Percentiles rank a stretch among this genome's conserved stretches.
Conservation (phyloP, 805 yeast species). For the Zygosaccharomyces bailii region DNA sequence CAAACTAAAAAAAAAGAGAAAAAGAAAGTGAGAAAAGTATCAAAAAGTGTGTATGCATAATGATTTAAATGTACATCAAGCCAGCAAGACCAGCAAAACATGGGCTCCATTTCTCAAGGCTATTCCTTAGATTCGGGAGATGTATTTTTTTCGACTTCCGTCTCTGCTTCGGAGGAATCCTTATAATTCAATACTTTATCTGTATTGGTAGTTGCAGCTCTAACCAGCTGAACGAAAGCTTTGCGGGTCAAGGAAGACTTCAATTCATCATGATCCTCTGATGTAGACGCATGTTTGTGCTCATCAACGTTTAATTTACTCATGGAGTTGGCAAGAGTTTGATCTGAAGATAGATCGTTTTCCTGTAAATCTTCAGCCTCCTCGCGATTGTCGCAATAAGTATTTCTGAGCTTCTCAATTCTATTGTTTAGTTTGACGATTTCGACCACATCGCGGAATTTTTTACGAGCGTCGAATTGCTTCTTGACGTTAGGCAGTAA, state of each 20-base stretch:
- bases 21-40: too few relatives aligned
- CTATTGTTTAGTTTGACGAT: conserved; percentile 77
- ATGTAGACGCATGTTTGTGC: conserved; percentile 7
- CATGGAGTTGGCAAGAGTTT: conserved; percentile 22
- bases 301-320: conserved; percentile 16
- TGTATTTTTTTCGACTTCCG: background rate
- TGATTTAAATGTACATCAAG: background rate
- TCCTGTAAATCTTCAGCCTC: conserved; percentile 34
- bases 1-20: background rate
- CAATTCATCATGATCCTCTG: conserved; percentile 16
- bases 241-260: conserved; percentile 46
- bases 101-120: background rate
- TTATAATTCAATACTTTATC: conserved; percentile 36
- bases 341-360: conserved; percentile 17
- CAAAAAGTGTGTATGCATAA: conserved; percentile 1
- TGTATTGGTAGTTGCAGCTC: conserved; percentile 61
- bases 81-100: background rate
- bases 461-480: conserved; percentile 79
- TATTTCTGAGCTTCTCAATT: conserved; percentile 62
- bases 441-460: conserved; percentile 82
- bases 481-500: conserved; percentile 76
- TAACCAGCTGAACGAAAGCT: conserved; percentile 67
- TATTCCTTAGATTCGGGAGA: background rate
- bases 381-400: conserved; percentile 50
- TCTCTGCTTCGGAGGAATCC: conserved; percentile 10